Percentiles rank a stretch among this genome's conserved stretches.
Conservation (phyloP, 2,329 filamentous ascomycete genomes). For the Cladosporium sp. region DNA sequence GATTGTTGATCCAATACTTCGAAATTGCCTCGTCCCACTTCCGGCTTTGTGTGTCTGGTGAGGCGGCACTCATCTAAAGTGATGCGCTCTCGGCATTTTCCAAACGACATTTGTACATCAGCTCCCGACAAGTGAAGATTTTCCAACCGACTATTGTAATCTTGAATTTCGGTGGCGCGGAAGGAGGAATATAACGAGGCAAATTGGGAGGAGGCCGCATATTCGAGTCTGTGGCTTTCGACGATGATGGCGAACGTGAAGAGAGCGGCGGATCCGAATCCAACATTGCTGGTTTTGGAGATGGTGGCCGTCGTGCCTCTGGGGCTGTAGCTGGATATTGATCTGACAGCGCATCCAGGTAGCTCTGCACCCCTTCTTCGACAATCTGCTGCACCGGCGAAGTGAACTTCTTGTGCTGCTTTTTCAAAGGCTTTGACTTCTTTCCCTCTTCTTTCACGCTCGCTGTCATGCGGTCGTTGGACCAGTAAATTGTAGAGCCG, state of each 20-base stretch:
- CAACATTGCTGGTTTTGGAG: background rate
- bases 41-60: background rate
- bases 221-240: background rate
- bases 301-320: background rate
- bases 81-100: background rate
- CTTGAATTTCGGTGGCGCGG: background rate
- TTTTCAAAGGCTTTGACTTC: constrained; percentile 10
- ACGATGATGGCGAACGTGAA: background rate
- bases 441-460: background rate
- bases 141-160: background rate
- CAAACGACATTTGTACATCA: background rate
- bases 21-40: background rate
- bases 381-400: background rate
- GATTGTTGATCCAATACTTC: background rate
- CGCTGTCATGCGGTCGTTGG: background rate
- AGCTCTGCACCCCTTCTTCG: background rate
- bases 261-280: background rate
- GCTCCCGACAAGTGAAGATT: background rate
- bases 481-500: background rate
- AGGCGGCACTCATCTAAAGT: background rate
- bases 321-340: too few relatives aligned
- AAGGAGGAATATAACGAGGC: background rate
- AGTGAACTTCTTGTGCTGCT: constrained; percentile 7
- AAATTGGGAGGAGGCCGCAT: background rate
- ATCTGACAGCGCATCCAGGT: background rate